Percentiles rank a stretch among this genome's conserved stretches.
Evolutionary conservation across 164 flowering plant genomes (phyloP).

Genomic region (Malania oleifera): DNA sequence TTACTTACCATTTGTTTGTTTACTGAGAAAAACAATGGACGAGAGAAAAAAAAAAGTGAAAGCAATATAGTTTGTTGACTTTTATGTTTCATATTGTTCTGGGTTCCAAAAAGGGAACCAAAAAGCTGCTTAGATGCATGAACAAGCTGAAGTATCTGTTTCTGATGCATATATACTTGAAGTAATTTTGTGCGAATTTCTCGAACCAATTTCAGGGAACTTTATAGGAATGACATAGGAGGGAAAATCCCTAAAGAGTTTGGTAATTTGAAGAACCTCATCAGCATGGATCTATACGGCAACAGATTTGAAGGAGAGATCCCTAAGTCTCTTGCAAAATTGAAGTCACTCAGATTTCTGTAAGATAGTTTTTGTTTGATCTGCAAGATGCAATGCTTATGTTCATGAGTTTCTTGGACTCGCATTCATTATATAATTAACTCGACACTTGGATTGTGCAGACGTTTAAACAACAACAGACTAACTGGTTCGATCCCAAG

Average conservation of each 20-base stretch:
- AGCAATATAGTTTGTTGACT: no score
- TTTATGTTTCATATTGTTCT: no score
- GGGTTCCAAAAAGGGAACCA: no score
- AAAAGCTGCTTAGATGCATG: no score
- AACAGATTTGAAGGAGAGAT: slow-evolving; percentile 63
- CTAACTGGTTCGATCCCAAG: slow-evolving; percentile 78
- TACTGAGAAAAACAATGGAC: neutral
- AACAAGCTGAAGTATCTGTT: no score
- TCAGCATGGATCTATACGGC: slow-evolving; percentile 77
- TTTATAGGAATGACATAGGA: slow-evolving; percentile 53
- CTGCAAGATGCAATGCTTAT: neutral
- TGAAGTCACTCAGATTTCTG: slow-evolving; percentile 73
- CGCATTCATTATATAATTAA: neutral
- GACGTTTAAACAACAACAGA: slow-evolving; percentile 76
- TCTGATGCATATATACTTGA: neutral
- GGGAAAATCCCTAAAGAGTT: slow-evolving; percentile 75
- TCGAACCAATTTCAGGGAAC: slow-evolving; percentile 52
- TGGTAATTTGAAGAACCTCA: slow-evolving; percentile 66
- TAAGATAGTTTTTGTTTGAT: slow-evolving; percentile 25
- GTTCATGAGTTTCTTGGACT: neutral
- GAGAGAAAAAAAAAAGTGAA: no score
- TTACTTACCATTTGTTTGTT: neutral
- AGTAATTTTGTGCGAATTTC: neutral
- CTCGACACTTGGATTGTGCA: slow-evolving; percentile 18
- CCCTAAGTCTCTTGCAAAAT: slow-evolving; percentile 60